phyloP scores from a whole-genome alignment of 2,329 filamentous ascomycete species.

The Monilinia polystroma region DNA sequence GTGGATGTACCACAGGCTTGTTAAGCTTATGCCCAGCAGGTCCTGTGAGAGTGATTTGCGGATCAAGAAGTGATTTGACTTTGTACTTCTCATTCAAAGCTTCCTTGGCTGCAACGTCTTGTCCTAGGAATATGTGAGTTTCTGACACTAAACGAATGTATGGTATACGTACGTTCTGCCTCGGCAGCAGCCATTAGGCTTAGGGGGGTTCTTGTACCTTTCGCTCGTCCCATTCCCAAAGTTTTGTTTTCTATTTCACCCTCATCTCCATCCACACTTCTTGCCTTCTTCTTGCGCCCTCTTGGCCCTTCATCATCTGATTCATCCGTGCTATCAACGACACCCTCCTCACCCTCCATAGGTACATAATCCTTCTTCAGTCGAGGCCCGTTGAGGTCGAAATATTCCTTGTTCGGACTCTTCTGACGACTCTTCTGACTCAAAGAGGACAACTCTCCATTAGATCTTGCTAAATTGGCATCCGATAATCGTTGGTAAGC shows the following conservation, averaged over 20 bases:
- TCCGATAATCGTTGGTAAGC: constrained; percentile 72
- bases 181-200: constrained; percentile 73
- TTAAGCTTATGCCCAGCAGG: constrained; percentile 56
- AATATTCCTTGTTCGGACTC: constrained; percentile 32
- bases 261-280: constrained; percentile 37
- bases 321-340: constrained; percentile 40
- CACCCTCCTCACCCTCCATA: constrained; percentile 34
- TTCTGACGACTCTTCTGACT: constrained; percentile 31
- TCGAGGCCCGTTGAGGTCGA: constrained; percentile 27
- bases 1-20: constrained; percentile 69
- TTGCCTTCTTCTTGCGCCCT: constrained; percentile 54
- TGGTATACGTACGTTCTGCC: constrained; percentile 66
- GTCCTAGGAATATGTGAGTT: constrained; percentile 24
- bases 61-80: constrained; percentile 48
- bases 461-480: constrained; percentile 63
- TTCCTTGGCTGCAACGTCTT: constrained; percentile 30
- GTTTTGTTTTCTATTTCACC: constrained; percentile 41
- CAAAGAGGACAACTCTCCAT: constrained; percentile 58
- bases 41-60: constrained; percentile 63
- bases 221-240: constrained; percentile 40
- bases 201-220: constrained; percentile 48
- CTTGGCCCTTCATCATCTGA: constrained; percentile 66
- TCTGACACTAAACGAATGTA: neutral
- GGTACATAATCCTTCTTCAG: constrained; percentile 38
- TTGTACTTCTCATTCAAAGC: constrained; percentile 33